Base-by-base conservation (phyloP, 768 basidiomycete genomes). In the Tylopilus plumbeoviolaceoides region DNA sequence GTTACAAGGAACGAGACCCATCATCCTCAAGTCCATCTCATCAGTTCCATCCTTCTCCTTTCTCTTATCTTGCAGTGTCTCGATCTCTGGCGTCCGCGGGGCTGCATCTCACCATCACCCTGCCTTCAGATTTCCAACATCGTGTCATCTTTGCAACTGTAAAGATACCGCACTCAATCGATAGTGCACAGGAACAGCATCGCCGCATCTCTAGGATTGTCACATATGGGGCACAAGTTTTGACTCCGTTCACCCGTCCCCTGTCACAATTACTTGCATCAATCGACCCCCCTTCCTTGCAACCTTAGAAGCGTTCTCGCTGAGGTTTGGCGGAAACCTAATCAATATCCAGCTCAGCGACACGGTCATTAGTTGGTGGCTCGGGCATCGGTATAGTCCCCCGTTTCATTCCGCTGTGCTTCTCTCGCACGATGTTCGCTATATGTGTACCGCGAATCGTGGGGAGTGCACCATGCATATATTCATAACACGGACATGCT, bases 261-360 rank as follows among this genome's bases (percentile, higher is more conserved):
- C 20, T 12, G 27, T 51, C 28, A 14, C 23, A 18, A 36, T 41
- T 50, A 41, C 36, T 39, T 46, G 27, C 28, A 45, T 25, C 40
- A 41, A 54, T 44, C 40, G 11, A 17, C 46, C 20, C 46, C 20
- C 36, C 36, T 39, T 59, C 48, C 23, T 48, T 18, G 23, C 20
- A 35, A 11, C 33, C 47, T 31, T 11, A 43, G 39, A 41, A 18
- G 12, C 38, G 18, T 30, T 20, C 30, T 35, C 33, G 31, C 27
- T 31, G 30, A 10, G 15, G 49, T 57, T 48, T n/a, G 36, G 35
- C 30, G 47, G 50, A 55, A 63, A 55, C 54, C 18, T 20, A 45
- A 60, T 57, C 47, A 51, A 23, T 47, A 18, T 42, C 50, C 28
- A 52, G 46, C 50, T 54, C 59, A 60, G 56, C 50, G 48, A 46